A percentile compares a stretch with the other conserved stretches of the same genome.
These are phyloP conservation scores for Peronospora belbahrii DNA, from an alignment of 352 stramenopile genomes.

Conservation along the genomic window DNA sequence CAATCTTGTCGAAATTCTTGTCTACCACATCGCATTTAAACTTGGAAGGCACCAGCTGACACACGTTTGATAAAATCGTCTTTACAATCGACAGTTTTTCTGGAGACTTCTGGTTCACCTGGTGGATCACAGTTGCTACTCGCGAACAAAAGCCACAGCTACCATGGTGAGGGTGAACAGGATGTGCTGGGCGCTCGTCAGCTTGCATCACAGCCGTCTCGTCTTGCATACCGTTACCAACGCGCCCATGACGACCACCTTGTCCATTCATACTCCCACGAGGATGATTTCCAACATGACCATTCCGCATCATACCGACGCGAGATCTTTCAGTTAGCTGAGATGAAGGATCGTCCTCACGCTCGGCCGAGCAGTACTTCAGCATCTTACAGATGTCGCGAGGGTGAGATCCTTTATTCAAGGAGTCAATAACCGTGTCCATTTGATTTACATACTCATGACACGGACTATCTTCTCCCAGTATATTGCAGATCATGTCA, in stretches of 20 bases:
- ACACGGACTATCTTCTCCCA: constrained; percentile 41
- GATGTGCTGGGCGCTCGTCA: constrained; percentile 3
- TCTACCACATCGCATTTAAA: constrained; percentile 44
- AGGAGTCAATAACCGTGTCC: constrained; percentile 38
- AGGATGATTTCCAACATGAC: constrained; percentile 14
- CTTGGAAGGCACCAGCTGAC: constrained; percentile 33
- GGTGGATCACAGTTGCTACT: constrained; percentile 32
- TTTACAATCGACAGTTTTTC: constrained; percentile 43
- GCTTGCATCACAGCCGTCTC: constrained; percentile 3
- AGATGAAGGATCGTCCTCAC: not conserved
- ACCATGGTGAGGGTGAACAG: constrained; percentile 5
- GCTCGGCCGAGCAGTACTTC: constrained; percentile 31
- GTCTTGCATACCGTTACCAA: not conserved
- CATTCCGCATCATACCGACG: constrained; percentile 24
- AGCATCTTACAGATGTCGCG: constrained; percentile 37
- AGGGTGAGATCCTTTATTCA: constrained; percentile 37
- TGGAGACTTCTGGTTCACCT: constrained; percentile 34
- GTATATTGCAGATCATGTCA: constrained; percentile 48
- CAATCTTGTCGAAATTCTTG: constrained; percentile 62
- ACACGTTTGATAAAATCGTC: constrained; percentile 38
- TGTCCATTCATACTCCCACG: constrained; percentile 13
- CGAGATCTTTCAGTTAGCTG: constrained; percentile 8
- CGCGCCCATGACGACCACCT: constrained; percentile 2
- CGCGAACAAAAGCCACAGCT: constrained; percentile 53
- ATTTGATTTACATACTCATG: constrained; percentile 38